Evolutionary conservation across 225 moss, liverwort and hornwort genomes (phyloP), one percentile per base, ranked within the genome.

Genomic region (Sphagnum tenellum): DNA sequence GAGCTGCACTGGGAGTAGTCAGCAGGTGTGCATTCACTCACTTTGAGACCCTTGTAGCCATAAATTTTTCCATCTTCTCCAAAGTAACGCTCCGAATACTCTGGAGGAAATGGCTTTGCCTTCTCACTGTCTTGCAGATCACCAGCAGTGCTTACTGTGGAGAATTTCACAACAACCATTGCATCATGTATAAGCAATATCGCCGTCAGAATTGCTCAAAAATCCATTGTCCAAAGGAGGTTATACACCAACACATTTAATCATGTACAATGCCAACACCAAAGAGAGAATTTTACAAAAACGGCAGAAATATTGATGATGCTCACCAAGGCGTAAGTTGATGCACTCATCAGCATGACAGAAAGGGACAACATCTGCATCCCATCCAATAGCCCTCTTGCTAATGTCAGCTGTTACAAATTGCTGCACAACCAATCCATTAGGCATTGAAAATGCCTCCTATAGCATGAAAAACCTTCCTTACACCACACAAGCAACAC

Each of bases 61-160:
- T 77, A 82, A 44, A 95, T 92, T 70, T 71, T 86, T 59, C 86
- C 91, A 58, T 91, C 89, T 67, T 95, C 94, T 57, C 87, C 91
- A 71, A 95, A 95, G 11, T 91, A 74, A 3, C 76, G 71, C 62
- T 88, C 89, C 8, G 84, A 77, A 57, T 79, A 92, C 64, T 95
- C 89, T 48, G 89, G 88, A 66, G 88, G 89, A 44, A 82, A 95
- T 55, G 89, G 80, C 51, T 78, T 65, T 10, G 80, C 82, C 66
- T 60, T 62, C 29, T 80, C 80, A 45, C 74, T 77, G 47, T 80
- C 80, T 74, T 86, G 63, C 50, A 88, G 65, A 45, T 88, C 90
- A 54, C 76, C 68, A 8, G 75, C 76, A 73, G 82, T 72, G 67
- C 76, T 72, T 52, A 87, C 90, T 94, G 81, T 72, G 72, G 8